Conservation (phyloP, 306 rosid species). For the Quercus glauca region DNA sequence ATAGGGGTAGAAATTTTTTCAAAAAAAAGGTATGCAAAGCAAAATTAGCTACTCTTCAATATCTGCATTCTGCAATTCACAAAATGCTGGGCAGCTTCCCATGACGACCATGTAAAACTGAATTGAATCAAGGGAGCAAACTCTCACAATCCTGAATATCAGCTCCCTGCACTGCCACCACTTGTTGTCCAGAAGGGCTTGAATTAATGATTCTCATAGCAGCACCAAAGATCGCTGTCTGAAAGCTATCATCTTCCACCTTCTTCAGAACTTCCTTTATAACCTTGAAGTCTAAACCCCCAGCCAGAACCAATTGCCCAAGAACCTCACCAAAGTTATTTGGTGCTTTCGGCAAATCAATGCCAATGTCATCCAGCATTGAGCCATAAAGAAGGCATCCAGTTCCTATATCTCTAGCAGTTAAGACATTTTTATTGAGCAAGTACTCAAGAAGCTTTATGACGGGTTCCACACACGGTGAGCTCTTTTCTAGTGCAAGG, state of each 20-base stretch:
- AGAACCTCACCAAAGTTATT: slow-evolving; percentile 37
- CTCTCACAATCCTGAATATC: slow-evolving; percentile 37
- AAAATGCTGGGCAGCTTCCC: not conserved
- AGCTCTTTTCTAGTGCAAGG: slow-evolving; percentile 37
- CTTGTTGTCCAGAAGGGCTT: slow-evolving; percentile 24
- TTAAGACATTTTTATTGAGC: slow-evolving; percentile 22
- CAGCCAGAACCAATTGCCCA: slow-evolving; percentile 22
- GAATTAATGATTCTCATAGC: slow-evolving; percentile 24
- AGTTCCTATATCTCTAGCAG: slow-evolving; percentile 24
- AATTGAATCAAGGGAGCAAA: slow-evolving; percentile 19
- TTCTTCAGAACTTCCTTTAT: slow-evolving; percentile 30
- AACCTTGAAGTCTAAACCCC: slow-evolving; percentile 29
- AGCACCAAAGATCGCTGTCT: slow-evolving; percentile 24
- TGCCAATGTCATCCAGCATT: slow-evolving; percentile 35
- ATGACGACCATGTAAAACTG: not conserved
- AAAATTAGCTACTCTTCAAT: too few species aligned
- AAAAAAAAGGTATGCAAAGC: too few species aligned
- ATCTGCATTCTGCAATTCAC: not conserved
- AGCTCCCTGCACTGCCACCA: slow-evolving; percentile 12
- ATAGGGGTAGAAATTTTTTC: too few species aligned
- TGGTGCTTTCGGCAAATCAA: slow-evolving; percentile 41
- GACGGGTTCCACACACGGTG: slow-evolving; percentile 33
- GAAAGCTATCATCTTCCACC: slow-evolving; percentile 28
- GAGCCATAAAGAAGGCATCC: slow-evolving; percentile 23
- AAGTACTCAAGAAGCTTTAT: slow-evolving; percentile 32